Conservation (phyloP, 2,329 filamentous ascomycete genomes). For the Xylaria sp. region DNA sequence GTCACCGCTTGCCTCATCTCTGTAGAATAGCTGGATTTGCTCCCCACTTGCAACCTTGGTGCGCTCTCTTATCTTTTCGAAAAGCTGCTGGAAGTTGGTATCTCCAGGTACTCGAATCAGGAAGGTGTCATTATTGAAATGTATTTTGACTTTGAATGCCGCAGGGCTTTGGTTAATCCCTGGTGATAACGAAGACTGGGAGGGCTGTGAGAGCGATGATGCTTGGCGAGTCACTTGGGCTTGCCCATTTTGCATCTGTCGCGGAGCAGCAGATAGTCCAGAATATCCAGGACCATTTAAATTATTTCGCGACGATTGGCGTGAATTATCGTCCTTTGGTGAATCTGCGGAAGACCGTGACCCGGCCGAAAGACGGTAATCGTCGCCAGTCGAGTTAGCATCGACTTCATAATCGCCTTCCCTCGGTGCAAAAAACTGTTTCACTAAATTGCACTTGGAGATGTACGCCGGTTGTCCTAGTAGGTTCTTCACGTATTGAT, state of each 20-base stretch:
- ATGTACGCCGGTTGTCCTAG: slow-evolving; percentile 87
- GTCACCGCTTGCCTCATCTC: slow-evolving; percentile 82
- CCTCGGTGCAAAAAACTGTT: slow-evolving; percentile 89
- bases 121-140: slow-evolving; percentile 91
- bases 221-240: slow-evolving; percentile 57
- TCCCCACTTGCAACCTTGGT: slow-evolving; percentile 77
- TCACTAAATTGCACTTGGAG: slow-evolving; percentile 82
- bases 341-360: slow-evolving; percentile 76
- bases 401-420: slow-evolving; percentile 96
- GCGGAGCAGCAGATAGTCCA: slow-evolving; percentile 64
- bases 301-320: slow-evolving; percentile 73
- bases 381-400: slow-evolving; percentile 71
- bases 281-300: slow-evolving; percentile 68
- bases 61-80: slow-evolving; percentile 85
- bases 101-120: slow-evolving; percentile 88
- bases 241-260: slow-evolving; percentile 56
- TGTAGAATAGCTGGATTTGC: slow-evolving; percentile 84
- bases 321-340: slow-evolving; percentile 67
- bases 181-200: slow-evolving; percentile 66
- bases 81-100: slow-evolving; percentile 80
- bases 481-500: slow-evolving; percentile 95
- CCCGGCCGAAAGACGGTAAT: slow-evolving; percentile 78
- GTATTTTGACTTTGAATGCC: slow-evolving; percentile 93
- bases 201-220: slow-evolving; percentile 63
- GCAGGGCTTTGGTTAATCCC: slow-evolving; percentile 59